Evolutionary conservation across 2,329 filamentous ascomycete species (phyloP), one percentile per base, ranked within the genome.

Genomic region (Emergomyces pasteurianus): DNA sequence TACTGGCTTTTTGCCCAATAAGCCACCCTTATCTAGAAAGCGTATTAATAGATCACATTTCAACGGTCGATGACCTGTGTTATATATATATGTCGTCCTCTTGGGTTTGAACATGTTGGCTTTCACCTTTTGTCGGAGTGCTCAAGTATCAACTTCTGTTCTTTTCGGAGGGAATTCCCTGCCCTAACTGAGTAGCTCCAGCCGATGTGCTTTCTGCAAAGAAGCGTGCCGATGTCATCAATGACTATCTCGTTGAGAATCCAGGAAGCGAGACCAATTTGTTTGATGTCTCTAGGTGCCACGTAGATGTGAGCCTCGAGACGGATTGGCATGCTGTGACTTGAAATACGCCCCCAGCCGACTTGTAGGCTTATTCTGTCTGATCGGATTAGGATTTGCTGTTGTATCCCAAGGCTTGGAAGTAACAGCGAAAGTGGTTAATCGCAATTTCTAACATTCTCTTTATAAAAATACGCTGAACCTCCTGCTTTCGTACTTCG

Each of bases 361-460:
- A 53, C 36, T n/a, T 66, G 28, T 14, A 58, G 14, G 54, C 60
- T 8, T 47, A 61, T 58, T n/a, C n/a, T n/a, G n/a, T 61, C 60
- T 28, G 42, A 61, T 50, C 55, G 42, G 36, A 49, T 61, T 49
- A 59, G 60, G 42, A 50, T 61, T 28, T 16, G 21, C 23, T 59
- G 46, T 18, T 18, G 40, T 16, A 42, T 61, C 40, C 60, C 60
- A 38, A 56, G 9, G 16, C 21, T 28, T 46, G 18, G 50, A 16
- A n/a, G 23, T 31, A 21, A n/a, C 14, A 4, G 36, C 12, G 43
- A 49, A 38, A 21, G 10, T 54, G 26, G 26, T n/a, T 16, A 52
- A 16, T 10, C 28, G 26, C 28, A 53, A 28, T 53, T 53, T n/a
- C 16, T 53, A 28, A 53, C 49, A 12, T 53, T 53, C 49, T 53